These are phyloP conservation scores for Acanthamoeba culbertsoni DNA, from an alignment of 208 protist species.

Conservation along the genomic window DNA sequence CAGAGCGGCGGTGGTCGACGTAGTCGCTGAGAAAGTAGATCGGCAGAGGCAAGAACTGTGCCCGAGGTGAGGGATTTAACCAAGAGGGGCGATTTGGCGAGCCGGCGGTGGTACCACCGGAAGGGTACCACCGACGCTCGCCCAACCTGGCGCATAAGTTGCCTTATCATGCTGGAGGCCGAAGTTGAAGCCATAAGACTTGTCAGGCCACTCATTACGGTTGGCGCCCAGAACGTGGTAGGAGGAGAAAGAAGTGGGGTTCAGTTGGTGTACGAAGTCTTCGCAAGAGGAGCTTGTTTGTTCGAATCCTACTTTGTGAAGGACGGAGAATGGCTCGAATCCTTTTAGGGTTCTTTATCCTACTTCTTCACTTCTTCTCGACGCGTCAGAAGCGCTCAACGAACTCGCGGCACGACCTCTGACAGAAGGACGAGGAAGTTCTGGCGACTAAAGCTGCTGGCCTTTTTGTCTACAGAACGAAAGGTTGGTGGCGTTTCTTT, in stretches of 20 bases:
- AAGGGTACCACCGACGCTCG: not conserved
- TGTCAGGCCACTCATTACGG: not conserved
- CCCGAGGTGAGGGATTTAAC: constrained; percentile 41
- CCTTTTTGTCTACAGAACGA: too few species aligned
- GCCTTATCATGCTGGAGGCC: not conserved
- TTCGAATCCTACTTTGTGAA: too few species aligned
- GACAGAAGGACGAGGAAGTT: too few species aligned
- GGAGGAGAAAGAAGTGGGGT: not conserved
- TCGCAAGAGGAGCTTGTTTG: too few species aligned
- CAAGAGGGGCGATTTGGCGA: not conserved
- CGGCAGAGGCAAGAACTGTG: not conserved
- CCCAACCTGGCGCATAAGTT: not conserved
- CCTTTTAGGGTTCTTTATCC: too few species aligned
- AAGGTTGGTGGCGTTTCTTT: too few species aligned
- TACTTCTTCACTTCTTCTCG: too few species aligned
- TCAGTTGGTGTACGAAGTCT: too few species aligned
- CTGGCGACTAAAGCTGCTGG: too few species aligned
- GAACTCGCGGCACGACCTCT: too few species aligned
- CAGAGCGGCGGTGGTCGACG: not conserved
- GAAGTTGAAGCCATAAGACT: not conserved
- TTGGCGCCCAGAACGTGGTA: not conserved
- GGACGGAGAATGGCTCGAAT: too few species aligned
- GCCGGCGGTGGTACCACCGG: not conserved
- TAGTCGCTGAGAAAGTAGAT: not conserved
- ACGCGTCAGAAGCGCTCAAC: too few species aligned